Conservation (phyloP, 2,329 filamentous ascomycete species). For the Knoxdaviesia capensis region DNA sequence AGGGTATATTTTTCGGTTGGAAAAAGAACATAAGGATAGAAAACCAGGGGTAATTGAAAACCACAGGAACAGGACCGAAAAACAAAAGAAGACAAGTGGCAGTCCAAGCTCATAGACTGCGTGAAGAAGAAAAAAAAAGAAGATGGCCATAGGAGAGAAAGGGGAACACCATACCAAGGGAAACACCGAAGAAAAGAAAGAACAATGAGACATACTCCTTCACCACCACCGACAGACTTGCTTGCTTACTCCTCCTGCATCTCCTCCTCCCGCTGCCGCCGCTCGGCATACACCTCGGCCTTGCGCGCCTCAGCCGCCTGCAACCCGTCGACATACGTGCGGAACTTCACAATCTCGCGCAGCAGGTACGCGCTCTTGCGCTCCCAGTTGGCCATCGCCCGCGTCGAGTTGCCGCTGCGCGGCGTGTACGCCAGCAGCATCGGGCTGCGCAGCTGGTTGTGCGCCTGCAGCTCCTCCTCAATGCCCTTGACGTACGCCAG, state of each 20-base stretch:
- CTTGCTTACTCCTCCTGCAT: slow-evolving; percentile 4
- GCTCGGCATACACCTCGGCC: slow-evolving; percentile 47
- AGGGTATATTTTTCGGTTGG: neutral
- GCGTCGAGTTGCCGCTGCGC: slow-evolving; percentile 57
- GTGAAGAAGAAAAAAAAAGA: neutral
- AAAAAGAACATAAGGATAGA: neutral
- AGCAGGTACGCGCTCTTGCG: slow-evolving; percentile 82
- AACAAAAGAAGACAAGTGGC: neutral
- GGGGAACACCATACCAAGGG: neutral
- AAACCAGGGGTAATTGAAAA: neutral
- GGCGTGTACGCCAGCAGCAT: slow-evolving; percentile 84
- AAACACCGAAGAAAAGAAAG: neutral
- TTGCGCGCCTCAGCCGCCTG: slow-evolving; percentile 49
- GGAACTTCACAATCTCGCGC: slow-evolving; percentile 88
- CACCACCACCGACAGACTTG: neutral
- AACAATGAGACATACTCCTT: neutral
- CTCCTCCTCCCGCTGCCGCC: slow-evolving; percentile 16
- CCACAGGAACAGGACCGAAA: neutral
- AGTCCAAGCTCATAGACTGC: neutral
- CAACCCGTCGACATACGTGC: slow-evolving; percentile 80
- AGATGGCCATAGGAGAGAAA: neutral
- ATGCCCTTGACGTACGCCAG: slow-evolving; percentile 65
- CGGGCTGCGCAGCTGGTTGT: slow-evolving; percentile 72
- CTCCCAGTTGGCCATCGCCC: slow-evolving; percentile 94
- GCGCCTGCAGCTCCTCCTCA: slow-evolving; percentile 64